Evolutionary conservation across 2,329 filamentous ascomycete species (phyloP), one percentile per base, ranked within the genome.

Genomic region (Colletotrichum sp.): DNA sequence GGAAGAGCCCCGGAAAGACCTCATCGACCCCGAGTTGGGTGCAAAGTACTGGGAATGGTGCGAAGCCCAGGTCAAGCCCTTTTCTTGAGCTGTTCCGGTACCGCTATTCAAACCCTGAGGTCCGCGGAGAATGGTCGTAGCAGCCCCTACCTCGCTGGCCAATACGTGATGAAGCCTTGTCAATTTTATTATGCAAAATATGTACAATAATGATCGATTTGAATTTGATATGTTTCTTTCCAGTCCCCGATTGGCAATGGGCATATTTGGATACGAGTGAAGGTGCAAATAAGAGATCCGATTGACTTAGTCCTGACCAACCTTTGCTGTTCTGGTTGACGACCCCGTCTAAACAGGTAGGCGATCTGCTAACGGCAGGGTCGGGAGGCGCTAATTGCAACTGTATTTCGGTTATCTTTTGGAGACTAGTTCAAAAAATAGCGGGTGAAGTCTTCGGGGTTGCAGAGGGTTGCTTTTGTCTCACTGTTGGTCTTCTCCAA

Each of bases 191-290:
- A n/a, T 43, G 18, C 39, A n/a, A 3, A 43, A 6, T 43, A 6
- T 43, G 9, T 1, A 43, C 39, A n/a, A 0, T 0, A n/a, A 6
- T n/a, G 9, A 1, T 12, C 0, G 0, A 43, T 0, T 0, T 43
- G 3, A n/a, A 12, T n/a, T 6, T 43, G 18, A 10, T n/a, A n/a
- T n/a, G n/a, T n/a, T n/a, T n/a, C n/a, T n/a, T n/a, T n/a, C n/a
- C n/a, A n/a, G n/a, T n/a, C n/a, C n/a, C n/a, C n/a, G n/a, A n/a
- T n/a, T n/a, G n/a, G n/a, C n/a, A 43, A n/a, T 43, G 18, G 39
- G 5, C 9, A 43, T 43, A 0, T 18, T 36, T 36, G 7, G 34
- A 14, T 0, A 18, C 6, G 16, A 6, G 2, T n/a, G 39, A 43
- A 43, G 4, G 8, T 43, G 18, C 18, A n/a, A n/a, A 6, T 2